Evolutionary conservation across 2,329 filamentous ascomycete genomes (phyloP).

Genomic region (Phoma herbarum): DNA sequence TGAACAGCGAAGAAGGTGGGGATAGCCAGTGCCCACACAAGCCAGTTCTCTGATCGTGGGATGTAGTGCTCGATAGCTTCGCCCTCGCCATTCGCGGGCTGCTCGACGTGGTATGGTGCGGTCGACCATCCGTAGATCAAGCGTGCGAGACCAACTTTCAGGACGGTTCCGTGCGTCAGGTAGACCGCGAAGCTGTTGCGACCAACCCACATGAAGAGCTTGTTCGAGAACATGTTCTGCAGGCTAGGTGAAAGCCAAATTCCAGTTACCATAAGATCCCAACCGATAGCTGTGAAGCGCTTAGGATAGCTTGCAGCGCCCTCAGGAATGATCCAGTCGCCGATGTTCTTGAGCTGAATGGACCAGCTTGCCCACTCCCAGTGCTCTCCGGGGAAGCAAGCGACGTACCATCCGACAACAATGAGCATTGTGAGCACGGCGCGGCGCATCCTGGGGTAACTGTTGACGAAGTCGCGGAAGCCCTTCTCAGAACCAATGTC

Average conservation of each 20-base stretch:
- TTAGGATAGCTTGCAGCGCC: slow-evolving; percentile 55
- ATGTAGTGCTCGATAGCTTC: slow-evolving; percentile 55
- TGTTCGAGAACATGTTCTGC: slow-evolving; percentile 60
- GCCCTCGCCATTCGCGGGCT: slow-evolving; percentile 51
- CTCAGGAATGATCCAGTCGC: slow-evolving; percentile 58
- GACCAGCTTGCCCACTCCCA: slow-evolving; percentile 62
- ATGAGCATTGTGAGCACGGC: slow-evolving; percentile 52
- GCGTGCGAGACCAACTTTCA: slow-evolving; percentile 62
- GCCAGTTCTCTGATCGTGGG: slow-evolving; percentile 50
- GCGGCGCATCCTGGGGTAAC: slow-evolving; percentile 50
- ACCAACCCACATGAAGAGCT: slow-evolving; percentile 63
- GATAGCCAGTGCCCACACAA: slow-evolving; percentile 55
- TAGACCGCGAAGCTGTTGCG: slow-evolving; percentile 65
- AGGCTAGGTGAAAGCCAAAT: slow-evolving; percentile 61
- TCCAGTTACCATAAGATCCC: slow-evolving; percentile 60
- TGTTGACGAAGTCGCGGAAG: slow-evolving; percentile 57
- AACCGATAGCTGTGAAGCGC: slow-evolving; percentile 58
- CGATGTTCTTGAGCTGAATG: slow-evolving; percentile 52
- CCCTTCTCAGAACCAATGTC: slow-evolving; percentile 59
- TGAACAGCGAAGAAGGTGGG: slow-evolving; percentile 58
- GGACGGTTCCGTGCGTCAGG: slow-evolving; percentile 62
- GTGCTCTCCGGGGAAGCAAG: slow-evolving; percentile 61
- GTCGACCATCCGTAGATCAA: slow-evolving; percentile 62
- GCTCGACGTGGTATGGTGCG: slow-evolving; percentile 53
- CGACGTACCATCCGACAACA: slow-evolving; percentile 57